Conservation (phyloP, 2,329 filamentous ascomycete species). For the Aspergillus luchuensis region DNA sequence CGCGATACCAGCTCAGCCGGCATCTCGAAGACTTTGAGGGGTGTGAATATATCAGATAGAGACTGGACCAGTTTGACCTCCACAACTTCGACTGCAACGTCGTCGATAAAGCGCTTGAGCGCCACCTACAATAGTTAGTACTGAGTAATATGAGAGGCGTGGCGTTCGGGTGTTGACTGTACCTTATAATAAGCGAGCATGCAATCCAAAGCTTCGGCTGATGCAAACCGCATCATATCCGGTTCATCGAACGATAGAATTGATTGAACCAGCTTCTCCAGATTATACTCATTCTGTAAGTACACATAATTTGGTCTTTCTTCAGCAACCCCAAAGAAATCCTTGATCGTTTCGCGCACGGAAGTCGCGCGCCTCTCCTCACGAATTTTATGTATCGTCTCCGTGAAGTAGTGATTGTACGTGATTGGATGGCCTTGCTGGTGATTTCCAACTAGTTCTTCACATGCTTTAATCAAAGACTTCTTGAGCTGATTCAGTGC, state of each 20-base stretch:
- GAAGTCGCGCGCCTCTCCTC: not conserved
- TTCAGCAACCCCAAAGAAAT: not conserved
- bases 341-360: not conserved
- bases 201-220: conserved; percentile 3
- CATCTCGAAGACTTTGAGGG: not conserved
- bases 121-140: not conserved
- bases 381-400: conserved; percentile 33
- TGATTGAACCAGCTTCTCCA: not conserved
- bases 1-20: not conserved
- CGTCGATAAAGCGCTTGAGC: not conserved
- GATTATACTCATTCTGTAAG: not conserved
- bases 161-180: no score
- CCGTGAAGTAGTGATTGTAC: conserved; percentile 42
- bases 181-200: not conserved
- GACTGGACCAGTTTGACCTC: not conserved
- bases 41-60: not conserved
- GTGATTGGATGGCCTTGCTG: conserved; percentile 39
- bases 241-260: not conserved
- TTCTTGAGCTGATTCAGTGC: conserved; percentile 47
- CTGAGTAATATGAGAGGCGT: no score
- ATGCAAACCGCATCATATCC: not conserved
- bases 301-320: no score
- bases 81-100: not conserved
- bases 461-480: conserved; percentile 44
- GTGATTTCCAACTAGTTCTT: conserved; percentile 35